Conservation (phyloP, 2,329 filamentous ascomycete species). For the Capronia epimyces region DNA sequence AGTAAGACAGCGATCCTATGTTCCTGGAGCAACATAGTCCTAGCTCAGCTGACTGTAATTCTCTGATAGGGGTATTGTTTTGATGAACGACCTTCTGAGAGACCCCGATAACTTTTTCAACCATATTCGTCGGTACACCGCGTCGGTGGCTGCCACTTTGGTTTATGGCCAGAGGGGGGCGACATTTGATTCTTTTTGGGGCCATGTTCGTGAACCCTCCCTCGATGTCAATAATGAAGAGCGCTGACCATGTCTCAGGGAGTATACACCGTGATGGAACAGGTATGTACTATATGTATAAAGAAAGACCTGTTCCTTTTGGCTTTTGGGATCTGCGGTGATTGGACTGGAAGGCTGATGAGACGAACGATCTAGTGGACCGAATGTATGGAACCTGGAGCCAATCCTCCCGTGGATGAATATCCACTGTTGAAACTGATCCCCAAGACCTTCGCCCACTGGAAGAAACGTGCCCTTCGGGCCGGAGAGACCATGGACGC, state of each 20-base stretch:
- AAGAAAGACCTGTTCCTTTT: too few species aligned
- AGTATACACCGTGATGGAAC: too few species aligned
- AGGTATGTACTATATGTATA: too few species aligned
- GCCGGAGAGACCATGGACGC: slow-evolving; percentile 38
- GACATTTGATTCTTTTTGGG: slow-evolving; percentile 29
- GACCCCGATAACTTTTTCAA: slow-evolving; percentile 9
- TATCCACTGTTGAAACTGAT: slow-evolving; percentile 42
- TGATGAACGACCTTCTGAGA: slow-evolving; percentile 8
- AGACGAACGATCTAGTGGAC: too few species aligned
- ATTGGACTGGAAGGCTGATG: too few species aligned
- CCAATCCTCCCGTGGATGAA: slow-evolving; percentile 46
- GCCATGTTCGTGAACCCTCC: slow-evolving; percentile 9
- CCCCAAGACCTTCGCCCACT: slow-evolving; percentile 36
- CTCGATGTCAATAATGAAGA: too few species aligned
- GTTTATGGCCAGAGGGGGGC: slow-evolving; percentile 44
- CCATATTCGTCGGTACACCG: slow-evolving; percentile 18
- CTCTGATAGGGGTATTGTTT: background rate
- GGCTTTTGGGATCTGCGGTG: too few species aligned
- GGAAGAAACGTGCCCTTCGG: slow-evolving; percentile 34
- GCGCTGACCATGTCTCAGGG: too few species aligned
- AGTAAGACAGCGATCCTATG: too few species aligned
- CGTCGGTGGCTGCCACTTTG: slow-evolving; percentile 46
- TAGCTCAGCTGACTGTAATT: too few species aligned
- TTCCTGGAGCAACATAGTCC: too few species aligned
- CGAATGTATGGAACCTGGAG: slow-evolving; percentile 32